phyloP scores from a whole-genome alignment of 306 rosid genomes.

The Adenanthera pavonina region DNA sequence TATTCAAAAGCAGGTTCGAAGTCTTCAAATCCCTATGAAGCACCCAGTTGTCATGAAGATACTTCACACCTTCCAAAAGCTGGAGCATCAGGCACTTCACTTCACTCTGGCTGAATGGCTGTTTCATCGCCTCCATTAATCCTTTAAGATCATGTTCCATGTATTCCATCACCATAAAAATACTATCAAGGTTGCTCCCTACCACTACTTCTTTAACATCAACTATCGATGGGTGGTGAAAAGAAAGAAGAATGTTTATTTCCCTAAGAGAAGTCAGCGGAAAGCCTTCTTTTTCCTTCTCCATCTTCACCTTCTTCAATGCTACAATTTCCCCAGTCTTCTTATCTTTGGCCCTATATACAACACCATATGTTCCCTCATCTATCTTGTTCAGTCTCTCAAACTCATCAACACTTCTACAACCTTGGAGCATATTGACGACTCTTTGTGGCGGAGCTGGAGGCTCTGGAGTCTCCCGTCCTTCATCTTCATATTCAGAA shows the following conservation, averaged over 20 bases:
- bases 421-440: slow-evolving; percentile 95
- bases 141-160: slow-evolving; percentile 99
- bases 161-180: slow-evolving; percentile 99
- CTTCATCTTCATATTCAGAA: slow-evolving; percentile 71
- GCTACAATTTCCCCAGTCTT: slow-evolving; percentile 93
- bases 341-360: slow-evolving; percentile 94
- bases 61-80: slow-evolving; percentile 90
- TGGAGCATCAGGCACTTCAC: slow-evolving; percentile 98
- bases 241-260: slow-evolving; percentile 97
- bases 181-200: slow-evolving; percentile 97
- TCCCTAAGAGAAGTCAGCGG: slow-evolving; percentile 98
- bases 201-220: slow-evolving; percentile 99
- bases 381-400: slow-evolving; percentile 98
- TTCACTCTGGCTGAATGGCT: slow-evolving; percentile 98
- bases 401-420: slow-evolving; percentile 99
- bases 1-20: slow-evolving; percentile 90
- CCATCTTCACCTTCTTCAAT: slow-evolving; percentile 99
- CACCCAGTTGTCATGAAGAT: slow-evolving; percentile 99
- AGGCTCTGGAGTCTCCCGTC: slow-evolving; percentile 61
- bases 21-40: slow-evolving; percentile 99
- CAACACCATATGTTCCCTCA: slow-evolving; percentile 99
- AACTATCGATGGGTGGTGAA: slow-evolving; percentile 93
- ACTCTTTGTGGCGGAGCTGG: slow-evolving; percentile 67
- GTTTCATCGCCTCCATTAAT: slow-evolving; percentile 96
- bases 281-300: slow-evolving; percentile 97